Conservation (phyloP, 2,329 filamentous ascomycete genomes). For the Hymenoscyphus scutula region DNA sequence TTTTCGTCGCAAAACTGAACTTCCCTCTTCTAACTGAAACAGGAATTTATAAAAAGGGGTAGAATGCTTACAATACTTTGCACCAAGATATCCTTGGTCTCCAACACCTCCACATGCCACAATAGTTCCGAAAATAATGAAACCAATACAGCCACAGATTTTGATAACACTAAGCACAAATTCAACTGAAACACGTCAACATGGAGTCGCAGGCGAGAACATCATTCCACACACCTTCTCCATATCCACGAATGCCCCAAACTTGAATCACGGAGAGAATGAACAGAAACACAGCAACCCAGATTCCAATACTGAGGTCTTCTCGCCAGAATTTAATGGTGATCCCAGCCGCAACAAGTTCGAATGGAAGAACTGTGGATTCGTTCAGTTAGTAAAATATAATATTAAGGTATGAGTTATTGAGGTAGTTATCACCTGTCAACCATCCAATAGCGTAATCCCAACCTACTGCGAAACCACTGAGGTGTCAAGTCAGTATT, state of each 20-base stretch:
- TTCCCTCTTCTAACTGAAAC: background rate
- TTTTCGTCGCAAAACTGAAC: background rate
- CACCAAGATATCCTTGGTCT: slow-evolving; percentile 56
- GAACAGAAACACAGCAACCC: slow-evolving; percentile 55
- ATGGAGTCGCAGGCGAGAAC: slow-evolving; percentile 10
- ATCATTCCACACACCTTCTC: slow-evolving; percentile 56
- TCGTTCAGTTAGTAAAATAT: background rate
- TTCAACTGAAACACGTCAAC: slow-evolving; percentile 53
- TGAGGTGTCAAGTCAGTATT: no score
- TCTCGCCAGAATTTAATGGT: slow-evolving; percentile 54
- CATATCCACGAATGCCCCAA: slow-evolving; percentile 57
- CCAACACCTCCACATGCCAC: slow-evolving; percentile 53
- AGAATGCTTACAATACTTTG: slow-evolving; percentile 45
- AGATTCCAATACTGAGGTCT: slow-evolving; percentile 50
- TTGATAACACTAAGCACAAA: slow-evolving; percentile 58
- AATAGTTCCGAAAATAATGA: slow-evolving; percentile 61
- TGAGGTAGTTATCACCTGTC: slow-evolving; percentile 27
- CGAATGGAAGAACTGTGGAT: slow-evolving; percentile 46
- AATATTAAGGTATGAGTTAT: background rate
- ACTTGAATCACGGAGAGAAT: slow-evolving; percentile 51
- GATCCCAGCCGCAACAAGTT: slow-evolving; percentile 52
- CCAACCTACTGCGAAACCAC: slow-evolving; percentile 54
- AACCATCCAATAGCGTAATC: slow-evolving; percentile 51
- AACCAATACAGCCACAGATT: slow-evolving; percentile 56
- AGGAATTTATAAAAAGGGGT: background rate